These are phyloP conservation scores for Pestalotiopsis sp. DNA, from an alignment of 2,329 filamentous ascomycete species.

Conservation along the genomic window DNA sequence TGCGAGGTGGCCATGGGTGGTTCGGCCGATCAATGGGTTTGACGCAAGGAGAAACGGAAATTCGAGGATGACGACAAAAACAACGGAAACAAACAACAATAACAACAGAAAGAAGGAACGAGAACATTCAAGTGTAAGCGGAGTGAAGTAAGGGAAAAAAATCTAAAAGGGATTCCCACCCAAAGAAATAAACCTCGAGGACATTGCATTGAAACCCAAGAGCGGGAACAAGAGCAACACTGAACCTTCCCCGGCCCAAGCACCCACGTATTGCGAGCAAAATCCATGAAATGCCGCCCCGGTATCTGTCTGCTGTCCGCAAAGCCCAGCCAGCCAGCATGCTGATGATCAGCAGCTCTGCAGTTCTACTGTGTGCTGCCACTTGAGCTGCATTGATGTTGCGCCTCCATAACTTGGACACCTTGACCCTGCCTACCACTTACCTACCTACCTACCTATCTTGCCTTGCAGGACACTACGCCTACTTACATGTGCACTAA, in stretches of 20 bases:
- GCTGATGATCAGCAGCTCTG: neutral
- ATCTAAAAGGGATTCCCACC: neutral
- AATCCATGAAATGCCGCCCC: neutral
- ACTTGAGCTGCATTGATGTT: neutral
- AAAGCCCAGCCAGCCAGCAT: neutral
- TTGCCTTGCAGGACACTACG: too few species aligned
- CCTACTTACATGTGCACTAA: neutral
- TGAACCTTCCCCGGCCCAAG: conserved; percentile 8
- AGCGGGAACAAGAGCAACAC: conserved; percentile 7
- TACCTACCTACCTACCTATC: neutral
- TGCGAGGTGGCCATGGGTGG: too few species aligned
- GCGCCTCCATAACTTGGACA: neutral
- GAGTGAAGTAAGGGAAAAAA: neutral
- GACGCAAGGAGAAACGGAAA: too few species aligned
- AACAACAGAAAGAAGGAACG: too few species aligned
- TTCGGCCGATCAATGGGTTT: too few species aligned
- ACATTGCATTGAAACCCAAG: neutral
- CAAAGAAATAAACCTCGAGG: neutral
- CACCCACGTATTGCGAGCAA: neutral
- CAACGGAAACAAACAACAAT: too few species aligned
- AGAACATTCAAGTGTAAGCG: neutral
- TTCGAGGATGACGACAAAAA: too few species aligned
- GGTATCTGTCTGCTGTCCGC: neutral
- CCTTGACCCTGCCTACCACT: neutral
- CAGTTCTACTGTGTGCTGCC: neutral